Evolutionary conservation across 495 filamentous ascomycete genomes (phyloP), one percentile per base, ranked within the genome.

Genomic region (Neurospora intermedia): DNA sequence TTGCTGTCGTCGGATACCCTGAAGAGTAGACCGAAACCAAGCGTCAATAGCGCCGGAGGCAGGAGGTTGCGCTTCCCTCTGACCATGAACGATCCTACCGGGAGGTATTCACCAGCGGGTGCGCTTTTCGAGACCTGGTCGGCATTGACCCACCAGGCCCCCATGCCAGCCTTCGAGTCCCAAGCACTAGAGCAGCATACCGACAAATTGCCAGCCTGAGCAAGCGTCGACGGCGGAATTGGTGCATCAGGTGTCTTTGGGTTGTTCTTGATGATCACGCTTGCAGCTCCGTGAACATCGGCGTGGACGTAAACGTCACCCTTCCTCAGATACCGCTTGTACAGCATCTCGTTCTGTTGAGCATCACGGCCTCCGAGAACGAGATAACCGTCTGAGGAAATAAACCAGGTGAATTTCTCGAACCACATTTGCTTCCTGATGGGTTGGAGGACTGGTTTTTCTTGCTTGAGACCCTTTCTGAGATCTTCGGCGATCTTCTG

Each of bases 111-210:
- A n/a, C 94, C 95, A 2, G 86, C 87, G 0, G 88, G 84, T 0
- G 90, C 89, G 48, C 87, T 91, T 82, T 98, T 98, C 3, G 92
- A 91, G 0, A 98, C 93, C 78, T 98, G 94, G 72, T 93, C 89
- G 15, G 91, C 90, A 69, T 90, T 87, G 0, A 94, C 94, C 96
- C 96, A 99, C 89, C 92, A 99, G 16, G 95, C 94, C 8, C 91
- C 89, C 94, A 98, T 96, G 11, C 92, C 89, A 6, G 94, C 94
- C 82, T 98, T 99, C 0, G 92, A 94, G 70, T 98, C 96, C 96
- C 96, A 99, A 2, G 94, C 94, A 69, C 81, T 90, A 1, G 94
- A 97, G 41, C 92, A 92, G 69, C 91, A 89, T 38, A 98, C 92
- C 3, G 90, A 90, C 20, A 98, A 78, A 70, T 88, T 91, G 2